phyloP scores from a whole-genome alignment of 768 basidiomycete species.

The Lepiota venenata region DNA sequence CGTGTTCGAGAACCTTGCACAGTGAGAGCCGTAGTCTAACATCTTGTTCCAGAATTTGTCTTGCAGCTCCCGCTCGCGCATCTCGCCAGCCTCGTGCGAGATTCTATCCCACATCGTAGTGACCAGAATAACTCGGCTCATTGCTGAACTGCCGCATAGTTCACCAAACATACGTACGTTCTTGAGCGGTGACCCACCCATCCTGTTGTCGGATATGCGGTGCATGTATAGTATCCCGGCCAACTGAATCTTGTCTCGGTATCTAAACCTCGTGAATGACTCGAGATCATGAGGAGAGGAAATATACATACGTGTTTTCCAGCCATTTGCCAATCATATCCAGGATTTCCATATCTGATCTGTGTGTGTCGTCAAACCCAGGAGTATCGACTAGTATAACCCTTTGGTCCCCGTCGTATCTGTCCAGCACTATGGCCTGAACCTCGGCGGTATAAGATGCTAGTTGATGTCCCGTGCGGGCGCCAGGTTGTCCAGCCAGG shows the following conservation, averaged over 20 bases:
- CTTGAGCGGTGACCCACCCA: conserved; percentile 47
- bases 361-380: conserved; percentile 13
- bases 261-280: conserved; percentile 10
- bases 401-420: background rate
- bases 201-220: conserved; percentile 23
- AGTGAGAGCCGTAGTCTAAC: conserved; percentile 8
- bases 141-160: conserved; percentile 47
- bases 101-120: conserved; percentile 55
- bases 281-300: background rate
- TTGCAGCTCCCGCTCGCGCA: conserved; percentile 14
- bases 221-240: conserved; percentile 15
- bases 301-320: conserved; percentile 7
- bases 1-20: background rate
- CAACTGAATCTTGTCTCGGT: conserved; percentile 15
- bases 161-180: conserved; percentile 51
- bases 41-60: conserved; percentile 16
- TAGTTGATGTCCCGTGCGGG: background rate
- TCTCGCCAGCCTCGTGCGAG: background rate
- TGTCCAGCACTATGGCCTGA: background rate
- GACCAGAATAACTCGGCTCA: conserved; percentile 48
- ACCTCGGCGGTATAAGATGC: conserved; percentile 11
- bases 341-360: conserved; percentile 8
- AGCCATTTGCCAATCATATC: conserved; percentile 10
- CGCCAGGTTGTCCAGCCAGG: background rate
- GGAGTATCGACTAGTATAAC: conserved; percentile 16